Conservation (phyloP, 129 eudicot species). For the Pittosporum tobira region DNA sequence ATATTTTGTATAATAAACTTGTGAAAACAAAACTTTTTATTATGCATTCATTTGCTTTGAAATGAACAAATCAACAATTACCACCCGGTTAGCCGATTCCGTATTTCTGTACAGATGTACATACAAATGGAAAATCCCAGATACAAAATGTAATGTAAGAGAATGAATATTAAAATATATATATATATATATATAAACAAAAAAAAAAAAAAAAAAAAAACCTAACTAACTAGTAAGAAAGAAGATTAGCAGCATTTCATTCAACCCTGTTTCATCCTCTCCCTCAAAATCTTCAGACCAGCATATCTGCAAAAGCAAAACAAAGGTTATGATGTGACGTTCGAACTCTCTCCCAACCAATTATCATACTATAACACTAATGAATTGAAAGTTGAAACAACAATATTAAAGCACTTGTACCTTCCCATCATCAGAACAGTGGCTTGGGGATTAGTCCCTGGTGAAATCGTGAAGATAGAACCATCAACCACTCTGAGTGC, state of each 20-base stretch:
- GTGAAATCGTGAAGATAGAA: slow-evolving; percentile 56
- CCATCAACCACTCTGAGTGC: slow-evolving; percentile 84
- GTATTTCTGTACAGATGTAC: neutral
- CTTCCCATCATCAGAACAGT: slow-evolving; percentile 83
- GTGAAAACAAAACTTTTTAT: neutral
- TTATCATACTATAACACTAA: neutral
- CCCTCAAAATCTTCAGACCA: slow-evolving; percentile 47
- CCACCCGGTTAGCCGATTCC: neutral
- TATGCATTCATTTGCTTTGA: neutral
- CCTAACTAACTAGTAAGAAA: neutral
- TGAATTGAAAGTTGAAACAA: no score
- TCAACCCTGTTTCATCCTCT: slow-evolving; percentile 18
- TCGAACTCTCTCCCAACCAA: neutral
- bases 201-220: no score
- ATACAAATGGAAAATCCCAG: neutral
- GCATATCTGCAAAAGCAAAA: slow-evolving; percentile 30
- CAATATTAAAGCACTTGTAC: slow-evolving; percentile 19
- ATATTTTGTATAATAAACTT: neutral
- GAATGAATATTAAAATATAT: no score
- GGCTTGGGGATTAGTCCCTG: slow-evolving; percentile 98
- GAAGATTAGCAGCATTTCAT: neutral
- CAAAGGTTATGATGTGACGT: neutral
- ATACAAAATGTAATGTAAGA: neutral
- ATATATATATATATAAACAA: no score
- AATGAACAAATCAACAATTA: neutral